These are phyloP conservation scores for Rhizopus sp. DNA, from an alignment of 371 early-diverging fungal species.

Conservation along the genomic window DNA sequence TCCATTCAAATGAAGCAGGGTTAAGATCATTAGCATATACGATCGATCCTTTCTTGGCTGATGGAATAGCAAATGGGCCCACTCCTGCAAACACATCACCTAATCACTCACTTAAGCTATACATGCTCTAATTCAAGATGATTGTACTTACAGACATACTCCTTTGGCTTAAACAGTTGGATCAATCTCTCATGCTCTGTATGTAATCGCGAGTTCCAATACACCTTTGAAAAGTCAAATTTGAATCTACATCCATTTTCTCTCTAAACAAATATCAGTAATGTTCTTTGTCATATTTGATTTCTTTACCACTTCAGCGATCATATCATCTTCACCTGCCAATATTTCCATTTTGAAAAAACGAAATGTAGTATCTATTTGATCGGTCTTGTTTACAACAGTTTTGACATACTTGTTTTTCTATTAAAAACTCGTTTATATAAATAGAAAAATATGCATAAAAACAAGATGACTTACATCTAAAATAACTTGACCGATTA, in stretches of 20 bases:
- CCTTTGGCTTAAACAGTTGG: constrained; percentile 69
- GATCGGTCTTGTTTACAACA: constrained; percentile 95
- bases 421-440: constrained; percentile 31
- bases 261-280: constrained; percentile 48
- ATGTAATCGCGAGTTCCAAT: constrained; percentile 99
- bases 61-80: constrained; percentile 98
- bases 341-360: constrained; percentile 97
- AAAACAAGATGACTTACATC: constrained; percentile 63
- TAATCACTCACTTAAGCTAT: constrained; percentile 21
- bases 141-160: constrained; percentile 67
- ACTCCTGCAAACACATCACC: constrained; percentile 98
- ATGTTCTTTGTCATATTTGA: neutral
- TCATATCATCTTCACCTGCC: constrained; percentile 85
- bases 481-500: constrained; percentile 94
- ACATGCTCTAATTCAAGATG: neutral
- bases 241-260: constrained; percentile 92
- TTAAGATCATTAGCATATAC: constrained; percentile 99
- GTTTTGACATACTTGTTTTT: constrained; percentile 89
- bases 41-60: constrained; percentile 79
- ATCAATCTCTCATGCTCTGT: constrained; percentile 94
- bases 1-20: constrained; percentile 83
- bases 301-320: constrained; percentile 78
- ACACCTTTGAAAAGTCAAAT: constrained; percentile 97
- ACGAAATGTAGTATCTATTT: constrained; percentile 94
- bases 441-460: neutral